Conservation (phyloP, 495 filamentous ascomycete genomes). For the Aspergillus sparsus region DNA sequence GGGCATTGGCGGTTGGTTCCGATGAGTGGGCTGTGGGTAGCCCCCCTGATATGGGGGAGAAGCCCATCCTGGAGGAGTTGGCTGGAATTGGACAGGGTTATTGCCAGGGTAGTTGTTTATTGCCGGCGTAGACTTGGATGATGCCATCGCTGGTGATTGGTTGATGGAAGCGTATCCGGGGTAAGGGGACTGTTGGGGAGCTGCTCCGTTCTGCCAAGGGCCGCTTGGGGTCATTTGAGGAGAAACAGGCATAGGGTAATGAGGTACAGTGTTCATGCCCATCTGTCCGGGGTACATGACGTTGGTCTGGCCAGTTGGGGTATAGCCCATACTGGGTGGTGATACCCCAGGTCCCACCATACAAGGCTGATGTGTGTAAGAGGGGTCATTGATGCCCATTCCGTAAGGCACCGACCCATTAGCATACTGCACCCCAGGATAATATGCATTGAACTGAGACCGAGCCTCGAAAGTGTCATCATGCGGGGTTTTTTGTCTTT, state of each 20-base stretch:
- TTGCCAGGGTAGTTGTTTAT: slow-evolving; percentile 44
- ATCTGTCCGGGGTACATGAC: slow-evolving; percentile 36
- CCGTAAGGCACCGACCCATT: slow-evolving; percentile 43
- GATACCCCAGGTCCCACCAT: slow-evolving; percentile 46
- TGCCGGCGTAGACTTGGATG: slow-evolving; percentile 46
- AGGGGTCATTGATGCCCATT: slow-evolving; percentile 35
- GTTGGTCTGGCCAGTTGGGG: slow-evolving; percentile 31
- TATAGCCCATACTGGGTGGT: slow-evolving; percentile 37
- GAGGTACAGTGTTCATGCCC: slow-evolving; percentile 37
- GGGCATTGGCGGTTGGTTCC: slow-evolving; percentile 38
- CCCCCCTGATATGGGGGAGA: slow-evolving; percentile 38
- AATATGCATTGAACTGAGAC: slow-evolving; percentile 78
- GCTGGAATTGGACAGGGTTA: slow-evolving; percentile 35
- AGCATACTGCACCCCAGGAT: slow-evolving; percentile 55
- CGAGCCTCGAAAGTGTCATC: slow-evolving; percentile 85
- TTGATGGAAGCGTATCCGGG: slow-evolving; percentile 44
- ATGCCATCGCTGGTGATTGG: slow-evolving; percentile 41
- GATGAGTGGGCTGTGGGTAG: slow-evolving; percentile 47
- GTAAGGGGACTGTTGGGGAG: slow-evolving; percentile 43
- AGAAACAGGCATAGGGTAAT: slow-evolving; percentile 41
- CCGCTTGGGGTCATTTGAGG: slow-evolving; percentile 42
- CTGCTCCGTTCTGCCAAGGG: slow-evolving; percentile 42
- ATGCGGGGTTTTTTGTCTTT: slow-evolving; percentile 71
- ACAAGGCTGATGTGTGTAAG: slow-evolving; percentile 40
- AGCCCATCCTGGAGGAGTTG: slow-evolving; percentile 35